Percentiles rank a stretch among this genome's conserved stretches.
Conservation (phyloP, 768 basidiomycete species). For the Omphalotus guepiniiformis region DNA sequence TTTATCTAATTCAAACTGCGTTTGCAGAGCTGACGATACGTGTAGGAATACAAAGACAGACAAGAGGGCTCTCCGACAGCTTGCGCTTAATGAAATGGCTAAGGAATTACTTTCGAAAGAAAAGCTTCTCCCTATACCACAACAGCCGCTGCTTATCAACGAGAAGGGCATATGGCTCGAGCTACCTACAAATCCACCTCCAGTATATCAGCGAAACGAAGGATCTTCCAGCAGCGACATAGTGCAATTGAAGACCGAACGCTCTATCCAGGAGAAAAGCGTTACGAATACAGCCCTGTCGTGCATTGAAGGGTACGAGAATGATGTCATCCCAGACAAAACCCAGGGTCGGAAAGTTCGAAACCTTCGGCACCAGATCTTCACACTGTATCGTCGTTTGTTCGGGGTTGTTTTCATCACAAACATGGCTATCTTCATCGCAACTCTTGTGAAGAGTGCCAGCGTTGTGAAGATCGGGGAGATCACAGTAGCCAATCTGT, state of each 20-base stretch:
- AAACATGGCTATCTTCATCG: slow-evolving; percentile 51
- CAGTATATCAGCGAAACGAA: slow-evolving; percentile 16
- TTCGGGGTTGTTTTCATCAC: slow-evolving; percentile 55
- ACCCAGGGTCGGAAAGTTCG: slow-evolving; percentile 41
- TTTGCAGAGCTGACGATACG: not conserved
- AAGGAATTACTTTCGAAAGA: slow-evolving; percentile 10
- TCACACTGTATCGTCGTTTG: slow-evolving; percentile 53
- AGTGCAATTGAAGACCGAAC: slow-evolving; percentile 12
- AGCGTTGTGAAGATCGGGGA: slow-evolving; percentile 34
- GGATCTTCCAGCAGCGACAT: not conserved
- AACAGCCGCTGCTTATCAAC: slow-evolving; percentile 15
- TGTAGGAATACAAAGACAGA: slow-evolving; percentile 49
- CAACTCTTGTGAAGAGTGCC: slow-evolving; percentile 28
- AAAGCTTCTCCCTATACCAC: slow-evolving; percentile 11
- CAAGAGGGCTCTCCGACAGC: slow-evolving; percentile 38
- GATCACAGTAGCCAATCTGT: slow-evolving; percentile 44
- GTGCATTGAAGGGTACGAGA: slow-evolving; percentile 48
- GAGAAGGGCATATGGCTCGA: slow-evolving; percentile 16
- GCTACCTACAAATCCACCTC: slow-evolving; percentile 21
- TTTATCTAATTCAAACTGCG: not conserved
- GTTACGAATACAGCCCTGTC: too few species aligned
- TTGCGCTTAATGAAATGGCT: slow-evolving; percentile 24
- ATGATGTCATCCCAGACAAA: slow-evolving; percentile 49
- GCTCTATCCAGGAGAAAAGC: slow-evolving; percentile 43
- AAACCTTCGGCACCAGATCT: slow-evolving; percentile 51